Conservation (phyloP, 2,329 filamentous ascomycete species). For the Xylaria hypoxylon region DNA sequence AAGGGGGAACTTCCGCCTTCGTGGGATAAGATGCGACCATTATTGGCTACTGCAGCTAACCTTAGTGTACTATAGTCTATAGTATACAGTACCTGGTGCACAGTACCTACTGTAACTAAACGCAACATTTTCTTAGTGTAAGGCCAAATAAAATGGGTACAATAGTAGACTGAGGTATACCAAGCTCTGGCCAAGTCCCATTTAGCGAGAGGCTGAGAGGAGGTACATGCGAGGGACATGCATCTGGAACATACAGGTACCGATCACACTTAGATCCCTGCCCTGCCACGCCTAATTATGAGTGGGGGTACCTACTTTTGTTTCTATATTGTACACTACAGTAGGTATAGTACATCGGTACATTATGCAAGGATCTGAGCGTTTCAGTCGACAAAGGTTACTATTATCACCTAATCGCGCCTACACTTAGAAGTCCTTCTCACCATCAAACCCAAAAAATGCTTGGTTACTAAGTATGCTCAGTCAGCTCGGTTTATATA, state of each 20-base stretch:
- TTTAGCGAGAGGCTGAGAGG: conserved; percentile 25
- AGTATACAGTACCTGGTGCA: too few relatives aligned
- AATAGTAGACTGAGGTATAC: not conserved
- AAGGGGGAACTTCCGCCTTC: conserved; percentile 29
- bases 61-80: too few relatives aligned
- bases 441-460: not conserved
- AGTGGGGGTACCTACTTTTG: conserved; percentile 9
- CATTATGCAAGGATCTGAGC: conserved; percentile 20
- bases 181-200: not conserved
- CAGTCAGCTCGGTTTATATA: conserved; percentile 18
- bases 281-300: conserved; percentile 32
- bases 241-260: conserved; percentile 24
- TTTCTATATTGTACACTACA: conserved; percentile 24
- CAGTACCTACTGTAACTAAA: not conserved
- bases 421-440: not conserved
- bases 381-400: conserved; percentile 19
- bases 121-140: conserved; percentile 22
- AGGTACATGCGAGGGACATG: conserved; percentile 26
- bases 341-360: not conserved
- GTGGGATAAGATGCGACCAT: conserved; percentile 20
- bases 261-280: conserved; percentile 35
- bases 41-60: conserved; percentile 25
- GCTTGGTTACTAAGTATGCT: not conserved
- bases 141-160: conserved; percentile 18
- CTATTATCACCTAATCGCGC: conserved; percentile 11